A percentile compares a stretch with the other conserved stretches of the same genome.
phyloP scores from a whole-genome alignment of 176 grass and related monocot genomes.

The Rhynchospora pubera region DNA sequence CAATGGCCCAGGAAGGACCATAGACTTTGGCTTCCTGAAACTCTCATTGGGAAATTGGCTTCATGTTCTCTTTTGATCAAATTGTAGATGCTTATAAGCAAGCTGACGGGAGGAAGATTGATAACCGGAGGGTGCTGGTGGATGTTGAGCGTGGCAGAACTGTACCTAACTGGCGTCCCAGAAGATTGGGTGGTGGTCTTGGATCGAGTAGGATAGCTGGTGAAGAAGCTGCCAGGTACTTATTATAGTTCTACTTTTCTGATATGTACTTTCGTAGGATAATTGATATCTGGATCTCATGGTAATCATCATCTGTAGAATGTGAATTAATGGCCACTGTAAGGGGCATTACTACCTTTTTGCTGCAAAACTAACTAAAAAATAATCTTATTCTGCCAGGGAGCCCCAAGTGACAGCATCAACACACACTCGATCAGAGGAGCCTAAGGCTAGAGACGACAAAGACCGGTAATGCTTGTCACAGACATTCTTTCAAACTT shows the following conservation, averaged over 20 bases:
- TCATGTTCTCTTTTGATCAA: neutral
- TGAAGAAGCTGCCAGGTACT: slow-evolving; percentile 37
- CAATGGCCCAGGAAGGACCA: neutral
- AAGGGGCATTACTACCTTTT: neutral
- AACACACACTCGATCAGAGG: slow-evolving; percentile 43
- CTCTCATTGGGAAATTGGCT: neutral
- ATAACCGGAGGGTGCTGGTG: slow-evolving; percentile 64
- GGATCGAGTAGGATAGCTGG: slow-evolving; percentile 80
- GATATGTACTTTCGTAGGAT: neutral
- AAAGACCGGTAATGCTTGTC: slow-evolving; percentile 35
- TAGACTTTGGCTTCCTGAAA: neutral
- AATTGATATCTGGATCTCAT: neutral
- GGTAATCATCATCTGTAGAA: neutral
- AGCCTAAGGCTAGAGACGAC: slow-evolving; percentile 44
- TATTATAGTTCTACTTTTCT: neutral
- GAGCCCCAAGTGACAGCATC: slow-evolving; percentile 41
- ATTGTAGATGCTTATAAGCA: slow-evolving; percentile 79
- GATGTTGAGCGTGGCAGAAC: slow-evolving; percentile 98
- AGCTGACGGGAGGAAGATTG: slow-evolving; percentile 78
- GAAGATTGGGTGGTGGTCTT: slow-evolving; percentile 94
- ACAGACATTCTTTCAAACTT: neutral
- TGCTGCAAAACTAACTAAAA: neutral
- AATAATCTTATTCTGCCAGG: slow-evolving; percentile 23
- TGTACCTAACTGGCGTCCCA: slow-evolving; percentile 86
- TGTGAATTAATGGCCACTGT: neutral